Conservation (phyloP, 768 basidiomycete genomes). For the Phaeolepiota aurea region DNA sequence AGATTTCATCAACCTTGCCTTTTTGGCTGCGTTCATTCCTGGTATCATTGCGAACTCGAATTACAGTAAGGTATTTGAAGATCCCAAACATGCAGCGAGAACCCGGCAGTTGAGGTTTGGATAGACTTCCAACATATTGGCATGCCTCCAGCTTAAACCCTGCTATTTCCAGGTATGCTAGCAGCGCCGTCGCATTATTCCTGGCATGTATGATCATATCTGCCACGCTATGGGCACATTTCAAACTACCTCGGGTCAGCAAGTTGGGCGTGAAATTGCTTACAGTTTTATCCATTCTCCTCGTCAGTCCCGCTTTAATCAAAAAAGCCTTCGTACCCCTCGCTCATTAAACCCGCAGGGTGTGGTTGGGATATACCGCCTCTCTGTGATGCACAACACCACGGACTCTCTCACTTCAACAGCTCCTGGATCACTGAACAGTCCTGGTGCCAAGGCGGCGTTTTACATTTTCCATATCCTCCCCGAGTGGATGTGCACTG, state of each 20-base stretch:
- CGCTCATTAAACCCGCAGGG: constrained; percentile 10
- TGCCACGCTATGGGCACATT: constrained; percentile 14
- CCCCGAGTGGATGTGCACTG: constrained; percentile 30
- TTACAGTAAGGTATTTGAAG: constrained; percentile 11
- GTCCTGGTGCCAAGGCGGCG: constrained; percentile 21
- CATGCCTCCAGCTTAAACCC: too few relatives aligned
- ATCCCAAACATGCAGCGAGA: constrained; percentile 12
- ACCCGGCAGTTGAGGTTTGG: constrained; percentile 15
- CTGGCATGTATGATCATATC: constrained; percentile 8
- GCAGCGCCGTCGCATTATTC: constrained; percentile 12
- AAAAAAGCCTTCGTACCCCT: background rate
- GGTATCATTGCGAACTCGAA: constrained; percentile 19
- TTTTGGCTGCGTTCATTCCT: constrained; percentile 20
- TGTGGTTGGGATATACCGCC: constrained; percentile 28
- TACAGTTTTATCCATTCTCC: constrained; percentile 14
- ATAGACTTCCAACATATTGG: too few relatives aligned
- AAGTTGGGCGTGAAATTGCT: constrained; percentile 13
- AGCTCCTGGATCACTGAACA: constrained; percentile 24
- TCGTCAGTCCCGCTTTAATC: constrained; percentile 16
- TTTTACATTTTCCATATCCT: constrained; percentile 39
- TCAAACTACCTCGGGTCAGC: constrained; percentile 17
- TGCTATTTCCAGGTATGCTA: constrained; percentile 17
- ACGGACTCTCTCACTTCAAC: constrained; percentile 23
- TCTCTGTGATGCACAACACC: constrained; percentile 25
- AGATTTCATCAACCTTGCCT: constrained; percentile 14